Evolutionary conservation across 2,329 filamentous ascomycete genomes (phyloP).

Genomic region (Arthrobotrys pseudoclavata): DNA sequence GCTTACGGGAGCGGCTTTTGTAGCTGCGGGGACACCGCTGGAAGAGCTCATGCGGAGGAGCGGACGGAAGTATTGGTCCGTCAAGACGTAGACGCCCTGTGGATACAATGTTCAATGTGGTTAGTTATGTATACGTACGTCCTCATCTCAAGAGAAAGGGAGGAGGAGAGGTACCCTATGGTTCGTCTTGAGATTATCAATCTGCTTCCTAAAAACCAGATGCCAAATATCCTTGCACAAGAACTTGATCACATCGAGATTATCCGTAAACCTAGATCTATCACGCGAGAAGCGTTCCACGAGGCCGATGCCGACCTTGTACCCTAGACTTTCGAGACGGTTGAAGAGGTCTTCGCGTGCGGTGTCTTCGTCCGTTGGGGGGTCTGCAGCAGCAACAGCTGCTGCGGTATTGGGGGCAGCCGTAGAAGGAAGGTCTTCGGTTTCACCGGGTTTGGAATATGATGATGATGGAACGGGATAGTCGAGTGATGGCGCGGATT

Average conservation of each 20-base stretch:
- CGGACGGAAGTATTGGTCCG: constrained; percentile 90
- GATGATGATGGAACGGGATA: constrained; percentile 66
- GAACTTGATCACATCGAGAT: constrained; percentile 97
- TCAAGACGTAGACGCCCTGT: constrained; percentile 93
- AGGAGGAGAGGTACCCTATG: constrained; percentile 76
- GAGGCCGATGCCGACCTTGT: constrained; percentile 90
- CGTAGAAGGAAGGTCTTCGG: constrained; percentile 56
- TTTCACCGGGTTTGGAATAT: constrained; percentile 66
- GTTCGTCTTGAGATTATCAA: constrained; percentile 98
- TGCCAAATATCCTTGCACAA: constrained; percentile 98
- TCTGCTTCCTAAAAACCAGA: constrained; percentile 93
- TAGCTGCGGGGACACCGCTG: constrained; percentile 76
- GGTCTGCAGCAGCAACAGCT: constrained; percentile 46
- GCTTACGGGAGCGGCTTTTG: constrained; percentile 81
- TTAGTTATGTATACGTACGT: neutral
- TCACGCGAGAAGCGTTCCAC: constrained; percentile 89
- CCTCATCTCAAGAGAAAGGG: neutral
- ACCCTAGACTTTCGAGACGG: constrained; percentile 85
- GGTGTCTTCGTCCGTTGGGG: constrained; percentile 59
- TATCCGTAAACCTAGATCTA: constrained; percentile 88
- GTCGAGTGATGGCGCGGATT: constrained; percentile 69
- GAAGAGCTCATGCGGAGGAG: constrained; percentile 91
- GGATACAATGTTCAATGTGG: neutral
- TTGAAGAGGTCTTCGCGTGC: constrained; percentile 84
- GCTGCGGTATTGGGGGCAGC: constrained; percentile 5